Evolutionary conservation across 2,329 filamentous ascomycete genomes (phyloP).

Genomic region (Coniosporium tulheliwenetii): DNA sequence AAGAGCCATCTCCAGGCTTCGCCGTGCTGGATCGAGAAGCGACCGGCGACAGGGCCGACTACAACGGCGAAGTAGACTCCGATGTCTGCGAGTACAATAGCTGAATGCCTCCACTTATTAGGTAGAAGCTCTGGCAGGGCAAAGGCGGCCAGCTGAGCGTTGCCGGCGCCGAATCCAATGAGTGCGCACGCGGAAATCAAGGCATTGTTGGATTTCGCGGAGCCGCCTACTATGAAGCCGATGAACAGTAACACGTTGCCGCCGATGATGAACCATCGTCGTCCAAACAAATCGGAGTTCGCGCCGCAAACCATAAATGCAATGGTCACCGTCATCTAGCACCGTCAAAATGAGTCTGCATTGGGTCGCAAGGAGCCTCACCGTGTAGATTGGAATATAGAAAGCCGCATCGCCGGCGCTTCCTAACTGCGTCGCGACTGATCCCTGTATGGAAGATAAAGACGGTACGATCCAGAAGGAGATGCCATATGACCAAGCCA

Average conservation of each 20-base stretch:
- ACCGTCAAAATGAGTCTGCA: not conserved
- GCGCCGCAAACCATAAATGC: conserved; percentile 12
- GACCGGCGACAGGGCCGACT: conserved; percentile 28
- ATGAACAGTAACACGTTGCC: conserved; percentile 19
- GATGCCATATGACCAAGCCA: conserved; percentile 17
- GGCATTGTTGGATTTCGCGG: conserved; percentile 5
- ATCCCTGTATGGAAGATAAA: conserved; percentile 10
- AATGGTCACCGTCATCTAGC: not conserved
- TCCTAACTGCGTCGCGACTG: not conserved
- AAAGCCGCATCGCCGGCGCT: not conserved
- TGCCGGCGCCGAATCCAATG: conserved; percentile 6
- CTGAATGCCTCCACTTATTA: conserved; percentile 11
- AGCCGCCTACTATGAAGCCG: conserved; percentile 6
- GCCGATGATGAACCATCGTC: conserved; percentile 29
- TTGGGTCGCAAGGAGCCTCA: not conserved
- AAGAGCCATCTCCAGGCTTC: conserved; percentile 30
- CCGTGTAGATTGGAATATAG: not conserved
- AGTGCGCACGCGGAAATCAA: conserved; percentile 5
- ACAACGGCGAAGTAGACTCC: conserved; percentile 29
- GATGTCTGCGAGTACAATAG: conserved; percentile 8
- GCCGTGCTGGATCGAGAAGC: conserved; percentile 22
- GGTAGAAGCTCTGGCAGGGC: conserved; percentile 11
- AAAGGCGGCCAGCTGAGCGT: conserved; percentile 8
- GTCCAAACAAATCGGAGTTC: conserved; percentile 32
- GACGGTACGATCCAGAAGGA: conserved; percentile 18